phyloP scores from a whole-genome alignment of 2,329 filamentous ascomycete genomes.

The Aspergillus sp. region DNA sequence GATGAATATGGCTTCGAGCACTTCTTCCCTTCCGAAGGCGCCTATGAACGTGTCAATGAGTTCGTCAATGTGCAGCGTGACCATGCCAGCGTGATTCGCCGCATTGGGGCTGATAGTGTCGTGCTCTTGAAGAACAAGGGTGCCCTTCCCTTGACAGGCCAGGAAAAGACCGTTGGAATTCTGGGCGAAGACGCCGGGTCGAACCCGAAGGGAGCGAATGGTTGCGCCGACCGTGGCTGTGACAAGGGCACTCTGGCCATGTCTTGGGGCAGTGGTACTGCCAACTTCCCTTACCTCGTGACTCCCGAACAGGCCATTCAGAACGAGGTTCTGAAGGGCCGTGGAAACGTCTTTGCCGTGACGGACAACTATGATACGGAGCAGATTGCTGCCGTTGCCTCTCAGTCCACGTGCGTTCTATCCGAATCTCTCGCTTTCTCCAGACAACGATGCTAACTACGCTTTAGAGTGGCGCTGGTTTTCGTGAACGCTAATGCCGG shows the following conservation, averaged over 20 bases:
- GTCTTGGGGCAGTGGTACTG: constrained; percentile 61
- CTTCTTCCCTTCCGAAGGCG: constrained; percentile 58
- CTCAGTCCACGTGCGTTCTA: constrained; percentile 41
- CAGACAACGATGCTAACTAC: neutral
- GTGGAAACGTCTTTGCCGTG: constrained; percentile 61
- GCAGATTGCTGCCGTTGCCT: constrained; percentile 51
- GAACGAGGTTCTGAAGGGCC: constrained; percentile 63
- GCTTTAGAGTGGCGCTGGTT: constrained; percentile 59
- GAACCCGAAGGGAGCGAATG: constrained; percentile 73
- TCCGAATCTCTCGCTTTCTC: neutral
- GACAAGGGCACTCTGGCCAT: constrained; percentile 60
- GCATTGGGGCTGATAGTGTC: constrained; percentile 74
- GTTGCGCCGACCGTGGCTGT: constrained; percentile 67
- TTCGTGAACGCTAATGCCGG: constrained; percentile 87
- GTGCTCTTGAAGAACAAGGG: constrained; percentile 86
- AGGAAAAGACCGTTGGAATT: constrained; percentile 71
- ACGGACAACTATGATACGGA: constrained; percentile 56
- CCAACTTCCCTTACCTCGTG: constrained; percentile 62
- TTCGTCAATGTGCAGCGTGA: constrained; percentile 80
- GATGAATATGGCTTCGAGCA: constrained; percentile 73
- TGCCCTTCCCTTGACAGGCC: constrained; percentile 68
- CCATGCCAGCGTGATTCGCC: constrained; percentile 70
- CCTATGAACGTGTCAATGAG: constrained; percentile 66
- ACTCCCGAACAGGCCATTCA: constrained; percentile 64
- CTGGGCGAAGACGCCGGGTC: constrained; percentile 81